Base-by-base conservation (phyloP, 139 green algal species). In the Axilococcus clingmanii region DNA sequence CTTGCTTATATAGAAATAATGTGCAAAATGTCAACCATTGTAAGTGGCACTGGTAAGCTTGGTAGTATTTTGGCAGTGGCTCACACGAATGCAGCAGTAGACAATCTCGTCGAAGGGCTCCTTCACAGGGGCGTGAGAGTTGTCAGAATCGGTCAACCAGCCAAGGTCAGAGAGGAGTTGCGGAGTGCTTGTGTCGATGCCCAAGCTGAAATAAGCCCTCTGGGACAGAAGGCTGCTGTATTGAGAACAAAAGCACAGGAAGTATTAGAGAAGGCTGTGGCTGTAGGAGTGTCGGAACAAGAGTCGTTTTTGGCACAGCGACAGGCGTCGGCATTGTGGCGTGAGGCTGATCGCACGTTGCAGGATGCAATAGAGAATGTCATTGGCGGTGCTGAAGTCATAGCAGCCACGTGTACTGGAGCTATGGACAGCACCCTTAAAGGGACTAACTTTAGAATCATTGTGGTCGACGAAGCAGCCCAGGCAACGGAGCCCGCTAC, bases 391-490 rank as follows among this genome's bases (percentile, higher is more conserved):
- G 71, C 7, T 57, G 70, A 89, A 66, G 77, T 88, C 40, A 73
- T 91, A 46, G 69, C 58, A 27, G 52, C 61, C 7, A 89, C 79
- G 1, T 85, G 75, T 50, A 57, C 70, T 7, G 70, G 68, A 4
- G 72, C 78, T 2, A 84, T 77, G 1, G 77, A 86, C 36, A 41
- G 41, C 17, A 23, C 52, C 11, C 51, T 80, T 40, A 11, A 40
- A 14, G 52, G 25, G 2, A 37, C 32, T 15, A 31, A 19, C 8
- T 97, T 89, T 78, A 61, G 59, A 19, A 47, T 88, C 17, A 85
- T 95, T 7, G 75, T 96, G 27, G 66, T 97, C 9, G 90, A 97
- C 52, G 89, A 97, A 56, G 90, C 90, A 30, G 85, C 73, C 11
- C 89, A 97, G 68, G 78, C 85, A 24, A 95, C 86, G 7, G 84